phyloP scores from a whole-genome alignment of 2,329 filamentous ascomycete species.

The Paramyrothecium roridum region DNA sequence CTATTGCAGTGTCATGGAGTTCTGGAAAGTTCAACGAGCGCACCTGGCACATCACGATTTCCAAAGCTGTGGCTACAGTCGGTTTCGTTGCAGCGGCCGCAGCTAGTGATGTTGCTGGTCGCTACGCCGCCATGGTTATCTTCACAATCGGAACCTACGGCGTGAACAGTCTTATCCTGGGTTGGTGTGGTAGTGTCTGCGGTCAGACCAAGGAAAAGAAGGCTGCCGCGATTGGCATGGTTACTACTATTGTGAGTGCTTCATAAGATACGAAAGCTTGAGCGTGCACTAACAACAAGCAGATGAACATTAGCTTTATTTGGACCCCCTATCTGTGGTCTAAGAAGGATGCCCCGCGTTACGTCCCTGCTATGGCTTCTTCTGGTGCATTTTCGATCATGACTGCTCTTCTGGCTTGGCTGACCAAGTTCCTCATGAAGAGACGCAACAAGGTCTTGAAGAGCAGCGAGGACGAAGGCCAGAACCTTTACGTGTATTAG shows the following conservation, averaged over 20 bases:
- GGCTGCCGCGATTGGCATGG: slow-evolving; percentile 32
- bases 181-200: slow-evolving; percentile 33
- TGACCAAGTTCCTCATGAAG: slow-evolving; percentile 31
- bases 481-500: slow-evolving; percentile 20
- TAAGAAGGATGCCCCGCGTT: slow-evolving; percentile 30
- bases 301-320: slow-evolving; percentile 31
- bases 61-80: slow-evolving; percentile 33
- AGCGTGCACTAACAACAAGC: no score
- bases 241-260: slow-evolving; percentile 3
- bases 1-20: slow-evolving; percentile 10
- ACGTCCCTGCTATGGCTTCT: slow-evolving; percentile 30
- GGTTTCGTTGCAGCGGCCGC: slow-evolving; percentile 29
- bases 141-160: slow-evolving; percentile 25
- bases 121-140: slow-evolving; percentile 27
- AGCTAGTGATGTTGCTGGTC: slow-evolving; percentile 18
- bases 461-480: slow-evolving; percentile 17
- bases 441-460: slow-evolving; percentile 29
- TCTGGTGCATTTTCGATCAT: slow-evolving; percentile 29
- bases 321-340: slow-evolving; percentile 41
- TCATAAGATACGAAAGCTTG: no score
- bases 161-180: slow-evolving; percentile 34
- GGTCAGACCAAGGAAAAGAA: slow-evolving; percentile 42
- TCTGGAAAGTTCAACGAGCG: slow-evolving; percentile 40
- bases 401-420: slow-evolving; percentile 31
- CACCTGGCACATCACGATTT: slow-evolving; percentile 39